Base-by-base conservation (phyloP, 1,139 yeast species). In the Pichia sp. region DNA sequence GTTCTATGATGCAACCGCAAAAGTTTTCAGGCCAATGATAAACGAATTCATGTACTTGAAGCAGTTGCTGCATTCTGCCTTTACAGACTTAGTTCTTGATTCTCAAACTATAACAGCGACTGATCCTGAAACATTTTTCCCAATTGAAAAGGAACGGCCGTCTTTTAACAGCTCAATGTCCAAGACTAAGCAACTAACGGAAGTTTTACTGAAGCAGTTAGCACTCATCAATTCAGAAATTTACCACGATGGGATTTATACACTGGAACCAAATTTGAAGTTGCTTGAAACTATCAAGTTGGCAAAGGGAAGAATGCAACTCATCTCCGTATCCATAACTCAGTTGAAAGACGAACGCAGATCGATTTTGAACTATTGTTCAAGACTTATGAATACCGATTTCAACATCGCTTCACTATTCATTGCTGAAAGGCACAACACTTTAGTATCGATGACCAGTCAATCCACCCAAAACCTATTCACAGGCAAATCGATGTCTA, bases 341-440 rank as follows among this genome's bases (percentile, higher is more conserved):
- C 86, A 78, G 58, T 71, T 87, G 58, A 78, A 83, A 41, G 87
- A 83, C 50, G 90, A 85, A 63, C 73, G 90, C 54, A 89, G 84
- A 55, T 79, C 83, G 2, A 76, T 86, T 28, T 67, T 85, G 50
- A 85, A 83, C 60, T 85, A 85, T 62, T 85, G 89, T 13, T 83
- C 91, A 0, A 74, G 93, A 61, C 83, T 85, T 50, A 83, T 86
- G 89, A 85, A 84, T 59, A 83, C 83, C 59, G 87, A 83, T 61
- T 78, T 83, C 58, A 79, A 82, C 54, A 80, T 82, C 19, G 68
- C 69, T 7, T 85, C 84, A 47, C 67, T 85, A 45, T 70, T 84
- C 49, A 73, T 79, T 42, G 80, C 79, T 39, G 88, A 83, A 62
- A 71, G 87, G 53, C 83, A 80, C 60, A 82, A 82, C 59, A 80